These are phyloP conservation scores for Neolentinus lepideus DNA, from an alignment of 1,284 basidiomycete species.

Conservation along the genomic window DNA sequence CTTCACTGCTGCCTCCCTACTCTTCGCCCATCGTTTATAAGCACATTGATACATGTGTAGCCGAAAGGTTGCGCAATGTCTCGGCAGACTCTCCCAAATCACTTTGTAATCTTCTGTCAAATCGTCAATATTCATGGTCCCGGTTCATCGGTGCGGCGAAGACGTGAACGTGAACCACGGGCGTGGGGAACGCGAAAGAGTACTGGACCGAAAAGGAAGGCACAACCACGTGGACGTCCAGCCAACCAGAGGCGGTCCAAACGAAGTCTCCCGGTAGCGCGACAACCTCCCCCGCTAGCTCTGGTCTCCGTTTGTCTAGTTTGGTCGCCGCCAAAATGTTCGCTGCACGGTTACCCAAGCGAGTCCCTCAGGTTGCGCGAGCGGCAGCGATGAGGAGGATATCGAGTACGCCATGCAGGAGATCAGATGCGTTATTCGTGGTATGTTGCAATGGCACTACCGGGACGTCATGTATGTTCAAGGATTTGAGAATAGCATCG, in stretches of 20 bases:
- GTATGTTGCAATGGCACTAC: constrained; percentile 25
- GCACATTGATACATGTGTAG: no score
- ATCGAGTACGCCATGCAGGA: constrained; percentile 28
- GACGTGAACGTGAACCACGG: no score
- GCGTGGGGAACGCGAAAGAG: not conserved
- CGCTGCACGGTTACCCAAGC: constrained; percentile 17
- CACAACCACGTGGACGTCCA: constrained; percentile 8
- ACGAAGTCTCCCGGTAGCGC: not conserved
- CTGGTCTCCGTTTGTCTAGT: not conserved
- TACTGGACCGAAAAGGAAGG: not conserved
- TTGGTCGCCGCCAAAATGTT: constrained; percentile 12
- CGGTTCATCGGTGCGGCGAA: no score
- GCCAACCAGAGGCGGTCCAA: not conserved
- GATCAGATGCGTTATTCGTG: constrained; percentile 49
- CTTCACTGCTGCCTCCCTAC: no score
- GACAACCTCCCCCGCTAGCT: not conserved
- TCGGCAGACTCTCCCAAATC: no score
- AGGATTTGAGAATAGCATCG: constrained; percentile 59
- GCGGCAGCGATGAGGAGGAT: constrained; percentile 22
- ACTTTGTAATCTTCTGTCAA: no score
- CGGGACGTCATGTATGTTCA: not conserved
- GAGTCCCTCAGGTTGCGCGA: constrained; percentile 11
- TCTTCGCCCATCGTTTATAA: no score
- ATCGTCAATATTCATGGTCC: no score
- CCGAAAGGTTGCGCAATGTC: no score